These are phyloP conservation scores for Aspergillus floridensis DNA, from an alignment of 2,329 filamentous ascomycete species.

Conservation along the genomic window DNA sequence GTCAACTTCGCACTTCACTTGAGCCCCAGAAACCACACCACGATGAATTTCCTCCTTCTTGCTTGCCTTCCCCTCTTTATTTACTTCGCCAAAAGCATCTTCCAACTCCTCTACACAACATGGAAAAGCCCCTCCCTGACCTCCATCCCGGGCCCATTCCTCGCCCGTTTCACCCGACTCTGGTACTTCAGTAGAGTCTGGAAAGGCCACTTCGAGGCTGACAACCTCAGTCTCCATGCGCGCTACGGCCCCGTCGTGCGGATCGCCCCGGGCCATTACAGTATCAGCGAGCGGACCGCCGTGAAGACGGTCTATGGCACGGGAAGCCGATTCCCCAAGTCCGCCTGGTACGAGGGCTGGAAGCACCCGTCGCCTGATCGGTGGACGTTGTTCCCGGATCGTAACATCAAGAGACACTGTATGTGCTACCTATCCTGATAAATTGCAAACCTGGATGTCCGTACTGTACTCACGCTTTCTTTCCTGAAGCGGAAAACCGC, in stretches of 20 bases:
- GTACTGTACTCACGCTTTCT: too few relatives aligned
- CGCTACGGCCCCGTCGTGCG: constrained; percentile 47
- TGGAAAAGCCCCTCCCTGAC: constrained; percentile 25
- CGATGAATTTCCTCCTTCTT: constrained; percentile 15
- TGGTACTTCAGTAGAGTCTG: constrained; percentile 45
- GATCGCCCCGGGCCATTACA: constrained; percentile 50
- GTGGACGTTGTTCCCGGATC: constrained; percentile 35
- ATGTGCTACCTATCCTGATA: too few relatives aligned
- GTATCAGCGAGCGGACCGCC: constrained; percentile 43
- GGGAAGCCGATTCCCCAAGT: constrained; percentile 42
- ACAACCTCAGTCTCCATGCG: constrained; percentile 42
- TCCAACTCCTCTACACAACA: constrained; percentile 21
- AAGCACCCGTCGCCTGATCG: constrained; percentile 28
- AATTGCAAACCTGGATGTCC: too few relatives aligned
- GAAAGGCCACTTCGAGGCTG: constrained; percentile 38
- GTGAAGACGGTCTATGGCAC: constrained; percentile 45
- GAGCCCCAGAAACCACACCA: neutral
- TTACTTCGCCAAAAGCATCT: constrained; percentile 12
- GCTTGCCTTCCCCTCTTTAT: constrained; percentile 12
- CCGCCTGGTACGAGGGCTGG: constrained; percentile 36
- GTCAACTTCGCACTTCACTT: neutral
- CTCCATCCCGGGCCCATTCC: constrained; percentile 46
- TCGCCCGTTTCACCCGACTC: constrained; percentile 44
- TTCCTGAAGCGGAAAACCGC: constrained; percentile 33
- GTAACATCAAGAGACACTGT: constrained; percentile 40